Percentiles rank a stretch among this genome's conserved stretches.
Conservation (phyloP, 2,329 filamentous ascomycete genomes). For the Ceratocystis destructans region DNA sequence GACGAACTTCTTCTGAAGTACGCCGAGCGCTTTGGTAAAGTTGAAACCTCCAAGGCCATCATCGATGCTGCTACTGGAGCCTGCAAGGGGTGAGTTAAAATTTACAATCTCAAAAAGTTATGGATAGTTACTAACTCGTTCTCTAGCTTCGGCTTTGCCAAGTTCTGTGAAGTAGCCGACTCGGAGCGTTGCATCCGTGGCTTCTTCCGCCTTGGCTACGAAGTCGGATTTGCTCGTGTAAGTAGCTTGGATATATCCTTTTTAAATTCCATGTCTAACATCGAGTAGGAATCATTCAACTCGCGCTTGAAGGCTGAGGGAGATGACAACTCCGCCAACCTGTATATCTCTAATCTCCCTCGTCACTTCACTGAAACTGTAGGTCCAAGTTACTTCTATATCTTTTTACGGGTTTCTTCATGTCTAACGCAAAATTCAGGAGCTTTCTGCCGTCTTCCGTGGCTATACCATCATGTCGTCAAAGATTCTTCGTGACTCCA, state of each 20-base stretch:
- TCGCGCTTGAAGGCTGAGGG: conserved; percentile 93
- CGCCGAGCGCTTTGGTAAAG: conserved; percentile 75
- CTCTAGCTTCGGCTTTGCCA: conserved; percentile 85
- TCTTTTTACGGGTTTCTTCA: not conserved
- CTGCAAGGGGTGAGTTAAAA: conserved; percentile 71
- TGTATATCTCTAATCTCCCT: conserved; percentile 95
- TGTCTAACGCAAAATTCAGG: conserved; percentile 32
- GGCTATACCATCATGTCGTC: conserved; percentile 78
- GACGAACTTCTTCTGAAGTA: conserved; percentile 77
- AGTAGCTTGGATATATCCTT: conserved; percentile 24
- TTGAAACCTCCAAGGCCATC: conserved; percentile 96
- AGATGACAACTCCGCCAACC: conserved; percentile 78
- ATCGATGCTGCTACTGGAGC: conserved; percentile 85
- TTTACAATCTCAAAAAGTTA: not conserved
- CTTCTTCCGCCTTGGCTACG: conserved; percentile 87
- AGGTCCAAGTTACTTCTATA: conserved; percentile 27
- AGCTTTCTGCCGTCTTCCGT: conserved; percentile 63
- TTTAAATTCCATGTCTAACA: conserved; percentile 22
- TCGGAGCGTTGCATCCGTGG: conserved; percentile 94
- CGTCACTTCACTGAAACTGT: conserved; percentile 85
- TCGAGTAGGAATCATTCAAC: conserved; percentile 79
- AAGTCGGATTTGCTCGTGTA: conserved; percentile 92
- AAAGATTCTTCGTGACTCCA: conserved; percentile 83
- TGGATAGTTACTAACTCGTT: not conserved
- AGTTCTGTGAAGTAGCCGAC: conserved; percentile 74